Conservation (phyloP, 345 rosid species). For the Eucalyptus curtisii region DNA sequence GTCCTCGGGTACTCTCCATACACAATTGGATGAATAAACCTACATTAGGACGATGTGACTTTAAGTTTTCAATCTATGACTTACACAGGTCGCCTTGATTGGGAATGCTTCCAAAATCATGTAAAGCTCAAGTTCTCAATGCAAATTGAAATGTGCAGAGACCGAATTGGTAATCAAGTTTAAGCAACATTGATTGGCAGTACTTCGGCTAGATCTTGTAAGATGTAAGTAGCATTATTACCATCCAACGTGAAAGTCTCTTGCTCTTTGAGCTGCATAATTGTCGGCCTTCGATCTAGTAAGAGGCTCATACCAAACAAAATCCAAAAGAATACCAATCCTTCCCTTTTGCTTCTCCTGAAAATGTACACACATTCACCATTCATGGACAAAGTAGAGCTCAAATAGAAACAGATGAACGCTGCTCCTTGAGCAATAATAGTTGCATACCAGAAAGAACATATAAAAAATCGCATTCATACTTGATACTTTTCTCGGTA, state of each 20-base stretch:
- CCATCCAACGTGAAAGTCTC: constrained; percentile 98
- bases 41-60: neutral
- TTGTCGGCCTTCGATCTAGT: constrained; percentile 78
- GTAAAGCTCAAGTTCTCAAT: neutral
- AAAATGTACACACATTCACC: neutral
- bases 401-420: neutral
- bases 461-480: neutral
- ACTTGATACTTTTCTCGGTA: constrained; percentile 80
- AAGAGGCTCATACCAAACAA: constrained; percentile 95
- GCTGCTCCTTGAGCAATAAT: neutral
- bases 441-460: neutral
- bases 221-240: constrained; percentile 2
- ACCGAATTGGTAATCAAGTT: neutral
- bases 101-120: neutral
- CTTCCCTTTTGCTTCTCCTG: constrained; percentile 80
- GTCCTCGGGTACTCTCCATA: constrained; percentile 92
- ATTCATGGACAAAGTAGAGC: neutral
- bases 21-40: constrained; percentile 91
- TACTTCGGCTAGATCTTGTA: neutral
- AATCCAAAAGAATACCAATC: constrained; percentile 82
- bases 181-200: neutral
- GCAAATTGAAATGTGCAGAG: neutral
- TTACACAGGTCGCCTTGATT: neutral
- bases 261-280: constrained; percentile 89
- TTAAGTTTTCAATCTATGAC: neutral